Conservation (phyloP, 352 stramenopile genomes). For the Pythium sukuiense region DNA sequence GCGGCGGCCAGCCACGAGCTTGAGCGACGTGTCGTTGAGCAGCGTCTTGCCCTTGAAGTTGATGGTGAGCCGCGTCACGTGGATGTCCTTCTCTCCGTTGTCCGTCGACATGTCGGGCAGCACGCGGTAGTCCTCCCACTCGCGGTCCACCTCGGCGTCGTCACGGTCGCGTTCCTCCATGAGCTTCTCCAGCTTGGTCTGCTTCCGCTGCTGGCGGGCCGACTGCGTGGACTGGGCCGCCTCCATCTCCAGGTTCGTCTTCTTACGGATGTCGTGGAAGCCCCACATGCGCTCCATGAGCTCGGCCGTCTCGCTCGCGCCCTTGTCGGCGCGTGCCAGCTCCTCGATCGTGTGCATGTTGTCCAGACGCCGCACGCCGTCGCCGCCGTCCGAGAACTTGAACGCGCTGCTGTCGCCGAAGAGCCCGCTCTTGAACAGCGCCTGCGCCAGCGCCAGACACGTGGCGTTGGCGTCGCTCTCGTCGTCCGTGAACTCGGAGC, state of each 20-base stretch:
- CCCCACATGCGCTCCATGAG: slow-evolving; percentile 85
- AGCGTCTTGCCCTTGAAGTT: slow-evolving; percentile 91
- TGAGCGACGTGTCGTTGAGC: slow-evolving; percentile 83
- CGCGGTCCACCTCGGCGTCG: slow-evolving; percentile 65
- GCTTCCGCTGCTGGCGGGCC: slow-evolving; percentile 78
- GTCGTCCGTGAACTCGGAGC: slow-evolving; percentile 48
- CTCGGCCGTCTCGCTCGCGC: slow-evolving; percentile 54
- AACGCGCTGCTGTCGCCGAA: slow-evolving; percentile 24
- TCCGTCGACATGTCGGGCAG: slow-evolving; percentile 76
- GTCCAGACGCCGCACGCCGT: slow-evolving; percentile 58
- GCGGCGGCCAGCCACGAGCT: slow-evolving; percentile 77
- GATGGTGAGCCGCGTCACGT: slow-evolving; percentile 86
- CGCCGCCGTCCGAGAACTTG: slow-evolving; percentile 14
- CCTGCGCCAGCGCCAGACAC: slow-evolving; percentile 44
- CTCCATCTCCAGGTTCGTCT: slow-evolving; percentile 77
- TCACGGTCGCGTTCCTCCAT: slow-evolving; percentile 54
- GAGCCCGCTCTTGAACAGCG: slow-evolving; percentile 32
- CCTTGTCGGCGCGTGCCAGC: slow-evolving; percentile 46
- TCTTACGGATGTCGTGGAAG: slow-evolving; percentile 83
- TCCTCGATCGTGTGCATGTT: slow-evolving; percentile 76
- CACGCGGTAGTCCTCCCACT: slow-evolving; percentile 79
- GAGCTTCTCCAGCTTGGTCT: slow-evolving; percentile 67
- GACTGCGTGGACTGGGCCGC: slow-evolving; percentile 72
- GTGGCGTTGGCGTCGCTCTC: slow-evolving; percentile 37
- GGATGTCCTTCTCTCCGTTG: slow-evolving; percentile 86